These are phyloP conservation scores for Penicillium paradoxum DNA, from an alignment of 495 filamentous ascomycete species.

Conservation along the genomic window DNA sequence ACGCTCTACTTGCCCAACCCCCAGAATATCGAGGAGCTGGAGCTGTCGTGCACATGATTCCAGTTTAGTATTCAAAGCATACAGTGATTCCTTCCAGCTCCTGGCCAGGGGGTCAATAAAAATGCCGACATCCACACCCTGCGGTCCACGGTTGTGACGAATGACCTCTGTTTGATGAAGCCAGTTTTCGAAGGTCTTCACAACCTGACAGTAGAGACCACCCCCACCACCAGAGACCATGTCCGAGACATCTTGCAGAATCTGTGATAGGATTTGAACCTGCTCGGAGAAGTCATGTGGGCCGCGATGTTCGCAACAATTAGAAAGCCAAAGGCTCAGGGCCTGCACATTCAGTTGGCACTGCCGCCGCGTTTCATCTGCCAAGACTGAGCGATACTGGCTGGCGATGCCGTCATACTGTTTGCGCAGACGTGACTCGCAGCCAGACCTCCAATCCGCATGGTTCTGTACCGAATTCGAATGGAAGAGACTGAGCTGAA, in stretches of 20 bases:
- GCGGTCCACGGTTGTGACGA: slow-evolving; percentile 20
- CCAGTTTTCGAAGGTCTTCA: slow-evolving; percentile 44
- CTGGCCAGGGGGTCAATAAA: slow-evolving; percentile 43
- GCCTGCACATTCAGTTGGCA: slow-evolving; percentile 37
- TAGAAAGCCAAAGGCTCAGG: slow-evolving; percentile 36
- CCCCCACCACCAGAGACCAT: slow-evolving; percentile 17
- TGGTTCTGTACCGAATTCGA: slow-evolving; percentile 33
- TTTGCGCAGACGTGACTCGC: slow-evolving; percentile 30
- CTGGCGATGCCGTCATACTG: slow-evolving; percentile 37
- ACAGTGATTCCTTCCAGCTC: slow-evolving; percentile 40
- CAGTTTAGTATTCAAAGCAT: slow-evolving; percentile 33
- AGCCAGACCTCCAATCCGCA: slow-evolving; percentile 32
- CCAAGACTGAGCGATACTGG: slow-evolving; percentile 30
- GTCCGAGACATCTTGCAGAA: slow-evolving; percentile 40
- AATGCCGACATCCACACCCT: slow-evolving; percentile 7
- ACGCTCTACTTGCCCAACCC: slow-evolving; percentile 29
- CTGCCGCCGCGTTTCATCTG: slow-evolving; percentile 37
- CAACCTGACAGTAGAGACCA: slow-evolving; percentile 32
- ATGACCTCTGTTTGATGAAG: slow-evolving; percentile 33
- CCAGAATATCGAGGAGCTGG: slow-evolving; percentile 34
- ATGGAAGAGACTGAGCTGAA: slow-evolving; percentile 69
- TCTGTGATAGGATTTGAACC: slow-evolving; percentile 39
- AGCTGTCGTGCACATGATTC: slow-evolving; percentile 38
- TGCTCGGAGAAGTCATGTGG: slow-evolving; percentile 34
- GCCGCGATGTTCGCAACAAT: slow-evolving; percentile 27